Evolutionary conservation across 805 yeast genomes (phyloP).

Genomic region (Nakazawaea pomicola): DNA sequence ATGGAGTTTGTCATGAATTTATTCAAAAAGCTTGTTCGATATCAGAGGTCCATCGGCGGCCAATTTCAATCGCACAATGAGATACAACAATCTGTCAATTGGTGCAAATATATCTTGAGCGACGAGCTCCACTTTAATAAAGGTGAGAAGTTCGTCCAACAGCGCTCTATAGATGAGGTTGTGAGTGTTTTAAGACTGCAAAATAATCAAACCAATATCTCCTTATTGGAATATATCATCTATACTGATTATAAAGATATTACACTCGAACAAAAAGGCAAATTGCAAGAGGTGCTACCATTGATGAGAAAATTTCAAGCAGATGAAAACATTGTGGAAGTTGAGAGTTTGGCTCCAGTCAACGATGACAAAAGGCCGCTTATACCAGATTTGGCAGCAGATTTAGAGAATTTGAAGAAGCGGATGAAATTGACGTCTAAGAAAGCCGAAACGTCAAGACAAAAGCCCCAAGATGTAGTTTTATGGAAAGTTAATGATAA

Average conservation of each 20-base stretch:
- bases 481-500: constrained; percentile 28
- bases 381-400: constrained; percentile 16
- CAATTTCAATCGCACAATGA: constrained; percentile 13
- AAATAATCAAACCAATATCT: constrained; percentile 7
- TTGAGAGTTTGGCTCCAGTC: neutral
- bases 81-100: constrained; percentile 16
- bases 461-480: neutral
- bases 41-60: too few relatives aligned
- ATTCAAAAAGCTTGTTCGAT: too few relatives aligned
- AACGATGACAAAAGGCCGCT: constrained; percentile 7
- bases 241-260: neutral
- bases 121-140: constrained; percentile 17
- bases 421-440: constrained; percentile 16
- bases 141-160: constrained; percentile 17
- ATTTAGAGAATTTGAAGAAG: constrained; percentile 25
- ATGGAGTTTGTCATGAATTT: constrained; percentile 35
- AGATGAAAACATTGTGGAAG: constrained; percentile 16
- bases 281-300: neutral
- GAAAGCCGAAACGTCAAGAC: constrained; percentile 8
- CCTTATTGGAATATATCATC: constrained; percentile 6
- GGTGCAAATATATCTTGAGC: constrained; percentile 22
- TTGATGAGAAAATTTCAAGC: constrained; percentile 12
- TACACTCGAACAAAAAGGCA: neutral
- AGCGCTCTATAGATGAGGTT: constrained; percentile 12
- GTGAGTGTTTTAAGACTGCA: constrained; percentile 13